phyloP scores from a whole-genome alignment of 129 eudicot genomes.

The Saussurea involucrata region DNA sequence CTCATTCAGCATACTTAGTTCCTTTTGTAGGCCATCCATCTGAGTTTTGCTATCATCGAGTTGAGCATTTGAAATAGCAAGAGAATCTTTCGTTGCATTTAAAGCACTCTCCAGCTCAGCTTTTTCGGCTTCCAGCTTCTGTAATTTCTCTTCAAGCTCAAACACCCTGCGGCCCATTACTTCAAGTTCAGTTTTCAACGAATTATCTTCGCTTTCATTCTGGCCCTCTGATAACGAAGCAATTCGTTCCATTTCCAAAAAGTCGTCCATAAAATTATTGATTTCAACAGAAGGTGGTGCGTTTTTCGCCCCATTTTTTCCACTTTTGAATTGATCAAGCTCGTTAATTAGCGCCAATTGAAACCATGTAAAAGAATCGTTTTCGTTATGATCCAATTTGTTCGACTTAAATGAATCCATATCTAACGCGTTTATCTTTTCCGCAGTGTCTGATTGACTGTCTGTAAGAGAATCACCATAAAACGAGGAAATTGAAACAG shows the following conservation, averaged over 20 bases:
- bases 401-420: slow-evolving; percentile 36
- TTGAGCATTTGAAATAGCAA: slow-evolving; percentile 38
- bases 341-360: slow-evolving; percentile 62
- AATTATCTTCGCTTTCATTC: slow-evolving; percentile 33
- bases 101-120: slow-evolving; percentile 49
- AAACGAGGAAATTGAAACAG: slow-evolving; percentile 34
- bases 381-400: slow-evolving; percentile 31
- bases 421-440: slow-evolving; percentile 32
- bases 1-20: slow-evolving; percentile 40
- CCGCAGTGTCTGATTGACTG: slow-evolving; percentile 55
- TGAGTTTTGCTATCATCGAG: slow-evolving; percentile 32
- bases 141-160: slow-evolving; percentile 53
- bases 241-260: slow-evolving; percentile 82
- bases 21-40: slow-evolving; percentile 56
- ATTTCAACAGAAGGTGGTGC: slow-evolving; percentile 42
- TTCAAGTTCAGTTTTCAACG: slow-evolving; percentile 55
- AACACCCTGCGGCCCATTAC: slow-evolving; percentile 31
- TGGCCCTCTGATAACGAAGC: slow-evolving; percentile 57
- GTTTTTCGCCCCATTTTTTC: slow-evolving; percentile 35
- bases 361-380: too few species aligned
- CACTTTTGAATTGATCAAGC: slow-evolving; percentile 67
- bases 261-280: slow-evolving; percentile 80
- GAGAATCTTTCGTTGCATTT: slow-evolving; percentile 34
- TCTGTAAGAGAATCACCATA: slow-evolving; percentile 71
- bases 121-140: slow-evolving; percentile 57